Evolutionary conservation across 164 flowering plant genomes (phyloP), one percentile per base, ranked within the genome.

Genomic region (Chimonanthus praecox): DNA sequence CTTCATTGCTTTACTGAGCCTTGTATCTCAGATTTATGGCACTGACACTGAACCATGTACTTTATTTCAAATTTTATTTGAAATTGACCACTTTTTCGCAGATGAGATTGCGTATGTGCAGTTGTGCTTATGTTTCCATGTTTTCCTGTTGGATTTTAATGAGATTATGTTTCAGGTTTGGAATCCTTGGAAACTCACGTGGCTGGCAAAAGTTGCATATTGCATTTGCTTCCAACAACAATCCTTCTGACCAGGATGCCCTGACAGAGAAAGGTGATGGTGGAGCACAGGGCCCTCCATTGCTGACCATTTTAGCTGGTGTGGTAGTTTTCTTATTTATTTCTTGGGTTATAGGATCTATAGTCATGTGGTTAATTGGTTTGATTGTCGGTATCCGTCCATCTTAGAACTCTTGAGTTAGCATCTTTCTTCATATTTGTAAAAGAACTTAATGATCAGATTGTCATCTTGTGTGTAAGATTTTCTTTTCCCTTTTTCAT

Each of bases 221-320:
- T 10, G 44, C 71, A 51, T 67, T 49, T 71, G 74, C 74, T 63
- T 33, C 49, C 7, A n/a, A 50, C 68, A 16, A 68, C 50, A 71
- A 74, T 4, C 68, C 77, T 58, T 58, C 68, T 9, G 49, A 61
- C 4, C 44, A 58, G 16, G 80, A 74, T 18, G 46, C 54, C 6
- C 64, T 49, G 13, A 49, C 61, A 20, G 69, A 50, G 44, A 58
- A 74, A 64, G n/a, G 44, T 13, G 74, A 58, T 13, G 45, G 47
- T 70, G 80, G 6, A 4, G 21, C 64, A 50, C 63, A 78, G 67
- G 80, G 77, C 16, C 80, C 80, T 74, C 80, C 77, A 9, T 15
- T 78, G 9, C 80, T 78, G 47, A 78, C 80, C 48, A 78, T 78
- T 61, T 68, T 78, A 73, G 80, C 80, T 43, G 80, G 80, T 78